These are phyloP conservation scores for Cubamyces lactineus DNA, from an alignment of 768 basidiomycete genomes.

Conservation along the genomic window DNA sequence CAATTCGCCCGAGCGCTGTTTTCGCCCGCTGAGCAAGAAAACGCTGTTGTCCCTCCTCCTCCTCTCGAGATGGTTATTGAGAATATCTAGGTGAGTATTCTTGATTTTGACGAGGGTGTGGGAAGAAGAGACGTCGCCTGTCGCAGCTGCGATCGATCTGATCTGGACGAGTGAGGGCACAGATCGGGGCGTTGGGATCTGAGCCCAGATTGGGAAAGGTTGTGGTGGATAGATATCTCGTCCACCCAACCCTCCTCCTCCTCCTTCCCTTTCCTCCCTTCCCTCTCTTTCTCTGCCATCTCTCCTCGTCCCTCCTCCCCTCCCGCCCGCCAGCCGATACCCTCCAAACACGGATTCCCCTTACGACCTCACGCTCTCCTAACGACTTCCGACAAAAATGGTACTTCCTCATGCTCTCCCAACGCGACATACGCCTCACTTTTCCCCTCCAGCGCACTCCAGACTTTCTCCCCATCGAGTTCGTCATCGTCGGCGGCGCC, in stretches of 20 bases:
- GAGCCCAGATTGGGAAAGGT: background rate
- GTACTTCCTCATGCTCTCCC: background rate
- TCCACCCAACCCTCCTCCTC: background rate
- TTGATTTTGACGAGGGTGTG: too few relatives aligned
- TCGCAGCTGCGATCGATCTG: background rate
- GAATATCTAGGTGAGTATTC: too few relatives aligned
- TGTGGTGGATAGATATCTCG: too few relatives aligned
- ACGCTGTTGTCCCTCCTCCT: too few relatives aligned
- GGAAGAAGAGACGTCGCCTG: background rate
- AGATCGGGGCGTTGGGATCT: background rate
- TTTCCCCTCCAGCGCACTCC: constrained; percentile 7
- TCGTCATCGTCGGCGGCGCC: constrained; percentile 40
- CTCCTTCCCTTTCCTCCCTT: background rate
- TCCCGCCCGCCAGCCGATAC: too few relatives aligned
- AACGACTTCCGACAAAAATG: constrained; percentile 5
- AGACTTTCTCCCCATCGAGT: constrained; percentile 31
- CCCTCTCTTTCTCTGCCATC: background rate
- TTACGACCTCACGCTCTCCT: background rate
- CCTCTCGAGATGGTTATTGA: too few relatives aligned
- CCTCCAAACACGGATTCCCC: too few relatives aligned
- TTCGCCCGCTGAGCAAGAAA: too few relatives aligned
- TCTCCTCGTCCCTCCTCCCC: too few relatives aligned
- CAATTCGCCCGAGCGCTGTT: too few relatives aligned
- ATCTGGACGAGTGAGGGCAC: background rate
- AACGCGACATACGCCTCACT: background rate